Base-by-base conservation (phyloP, 164 flowering plant species). In the Vitis riparia region DNA sequence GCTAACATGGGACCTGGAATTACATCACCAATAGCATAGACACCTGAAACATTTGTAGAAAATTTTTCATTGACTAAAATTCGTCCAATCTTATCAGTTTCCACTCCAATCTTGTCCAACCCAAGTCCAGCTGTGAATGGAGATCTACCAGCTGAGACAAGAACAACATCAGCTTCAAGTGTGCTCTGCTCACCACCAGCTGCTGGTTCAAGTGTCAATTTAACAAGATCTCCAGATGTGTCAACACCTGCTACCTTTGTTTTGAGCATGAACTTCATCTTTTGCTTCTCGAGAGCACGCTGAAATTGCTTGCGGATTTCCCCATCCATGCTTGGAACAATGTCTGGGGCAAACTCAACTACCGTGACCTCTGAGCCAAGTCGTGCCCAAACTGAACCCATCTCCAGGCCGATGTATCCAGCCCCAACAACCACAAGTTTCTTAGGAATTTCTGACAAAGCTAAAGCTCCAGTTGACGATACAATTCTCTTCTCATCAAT, bases 1-100 rank as follows among this genome's bases (percentile, higher is more conserved):
- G 98, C 98, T 57, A 92, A 71, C 96, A 91, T 91, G 1, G 98
- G 98, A 9, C 98, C 98, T 1, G 96, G 98, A 68, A 92, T 89
- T 11, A 91, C 96, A 77, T 92, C 98, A 5, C 98, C 98, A 60
- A 92, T 92, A 11, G 98, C 98, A 71, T 62, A 87, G 12, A 92
- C 94, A 55, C 94, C 90, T 0, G 83, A 75, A 7, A 88, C 92
- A 67, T 83, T 91, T 3, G 93, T 86, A 17, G 82, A 71, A 66
- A 91, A 92, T 65, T 80, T 75, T 44, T 85, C 82, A 62, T 88
- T 75, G n/a, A 92, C 96, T 37, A 77, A 52, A 66, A 92, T 89
- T 9, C 96, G 76, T 2, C 98, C 98, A 17, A 52, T 65, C 77
- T 92, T 91, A 66, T 91, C 96, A 10, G 87, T 91, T 72, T 91